Base-by-base conservation (phyloP, 140 eudicot species). In the Flaveria floridana region DNA sequence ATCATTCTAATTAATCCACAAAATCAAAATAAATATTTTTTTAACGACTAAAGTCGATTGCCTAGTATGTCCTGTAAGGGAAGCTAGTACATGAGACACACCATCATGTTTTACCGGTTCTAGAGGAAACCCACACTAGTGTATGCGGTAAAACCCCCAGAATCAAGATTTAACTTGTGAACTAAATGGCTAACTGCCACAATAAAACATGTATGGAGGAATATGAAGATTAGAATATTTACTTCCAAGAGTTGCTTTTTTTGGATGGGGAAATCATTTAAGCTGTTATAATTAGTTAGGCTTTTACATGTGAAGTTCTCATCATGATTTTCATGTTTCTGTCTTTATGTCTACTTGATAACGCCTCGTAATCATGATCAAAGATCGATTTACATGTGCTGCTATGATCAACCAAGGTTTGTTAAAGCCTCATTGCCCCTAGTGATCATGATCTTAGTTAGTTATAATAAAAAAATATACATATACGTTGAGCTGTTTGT, bases 281-380 rank as follows among this genome's bases (percentile, higher is more conserved):
- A 23, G 16, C 30, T 52, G 50, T 48, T 71, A 28, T 63, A 28
- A 28, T 52, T 71, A 71, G 75, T 71, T 52, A 50, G 47, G 65
- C 58, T 50, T 71, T 71, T 71, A 51, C 75, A 71, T 51, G 75
- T 71, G 75, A 71, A 51, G 9, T 25, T 51, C 26, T 51, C 65
- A 50, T 71, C 64, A 71, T 71, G 65, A 56, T 71, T 71, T 71
- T 51, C 50, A 71, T 71, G 52, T 70, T 16, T 70, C 65, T 63
- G 4, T 71, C 75, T 71, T 25, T 71, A 51, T 71, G 58, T 52
- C 64, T 50, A 71, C 75, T 52, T 71, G 64, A 71, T 71, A 52
- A 52, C 58, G 63, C 28, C 47, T 71, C 1, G 26, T 71, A 71
- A 50, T 71, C 65, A 71, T 71, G 65, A n/a, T 50, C 48, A 48